Conservation (phyloP, 371 early-diverging fungal genomes). For the Chytridium lagenaria region DNA sequence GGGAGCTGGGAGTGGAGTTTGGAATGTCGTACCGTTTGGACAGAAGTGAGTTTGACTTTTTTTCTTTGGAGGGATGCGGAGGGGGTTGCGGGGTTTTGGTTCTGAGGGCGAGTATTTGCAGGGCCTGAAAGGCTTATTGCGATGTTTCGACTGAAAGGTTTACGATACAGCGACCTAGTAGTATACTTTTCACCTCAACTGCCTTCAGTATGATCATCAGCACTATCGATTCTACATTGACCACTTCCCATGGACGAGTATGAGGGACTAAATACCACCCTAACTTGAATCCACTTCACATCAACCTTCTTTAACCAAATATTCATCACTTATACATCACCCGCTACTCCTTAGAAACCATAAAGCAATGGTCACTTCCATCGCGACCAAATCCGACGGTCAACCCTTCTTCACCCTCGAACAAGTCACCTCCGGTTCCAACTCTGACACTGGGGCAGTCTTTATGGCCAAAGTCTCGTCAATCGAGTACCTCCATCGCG, state of each 20-base stretch:
- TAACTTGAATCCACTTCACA: no score
- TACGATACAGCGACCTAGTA: no score
- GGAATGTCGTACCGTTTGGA: slow-evolving; percentile 32
- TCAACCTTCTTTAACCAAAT: no score
- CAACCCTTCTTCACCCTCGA: slow-evolving; percentile 51
- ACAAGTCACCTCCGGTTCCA: slow-evolving; percentile 25
- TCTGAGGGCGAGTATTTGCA: no score
- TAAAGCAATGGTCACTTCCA: slow-evolving; percentile 43
- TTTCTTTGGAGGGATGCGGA: not conserved
- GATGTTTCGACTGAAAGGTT: no score
- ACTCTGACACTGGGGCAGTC: slow-evolving; percentile 13
- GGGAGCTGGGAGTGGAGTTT: slow-evolving; percentile 11
- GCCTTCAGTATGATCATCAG: no score
- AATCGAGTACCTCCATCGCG: slow-evolving; percentile 51
- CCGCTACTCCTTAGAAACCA: slow-evolving; percentile 38
- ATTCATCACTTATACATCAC: no score
- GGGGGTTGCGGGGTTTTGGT: not conserved
- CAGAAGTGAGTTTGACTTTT: slow-evolving; percentile 31
- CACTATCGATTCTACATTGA: no score
- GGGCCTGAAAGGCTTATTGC: no score
- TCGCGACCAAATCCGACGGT: slow-evolving; percentile 42
- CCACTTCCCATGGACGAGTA: no score
- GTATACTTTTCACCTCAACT: no score
- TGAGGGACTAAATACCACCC: no score
- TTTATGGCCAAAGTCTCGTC: slow-evolving; percentile 45